Evolutionary conservation across 306 rosid genomes (phyloP).

Genomic region (Cucurbita argyrosperma): DNA sequence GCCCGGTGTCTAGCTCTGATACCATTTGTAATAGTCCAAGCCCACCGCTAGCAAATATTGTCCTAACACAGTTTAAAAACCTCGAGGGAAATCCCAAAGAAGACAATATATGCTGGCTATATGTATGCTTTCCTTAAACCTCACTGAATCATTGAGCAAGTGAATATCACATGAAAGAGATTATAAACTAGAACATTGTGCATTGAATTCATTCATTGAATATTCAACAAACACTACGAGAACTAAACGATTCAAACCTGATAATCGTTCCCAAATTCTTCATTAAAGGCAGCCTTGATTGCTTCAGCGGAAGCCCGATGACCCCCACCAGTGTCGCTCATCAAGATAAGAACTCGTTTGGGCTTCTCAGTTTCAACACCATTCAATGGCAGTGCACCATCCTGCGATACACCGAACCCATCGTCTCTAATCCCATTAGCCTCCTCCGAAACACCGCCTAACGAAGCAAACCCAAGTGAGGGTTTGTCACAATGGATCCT

Average conservation of each 20-base stretch:
- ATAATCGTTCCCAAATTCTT: slow-evolving; percentile 64
- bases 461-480: slow-evolving; percentile 74
- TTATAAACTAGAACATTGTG: background rate
- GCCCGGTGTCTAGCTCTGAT: no score
- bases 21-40: no score
- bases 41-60: no score
- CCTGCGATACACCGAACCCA: slow-evolving; percentile 13
- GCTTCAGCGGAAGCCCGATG: slow-evolving; percentile 99
- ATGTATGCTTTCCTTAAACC: background rate
- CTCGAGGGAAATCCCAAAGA: no score
- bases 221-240: background rate
- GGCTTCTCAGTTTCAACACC: slow-evolving; percentile 22
- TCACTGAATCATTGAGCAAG: background rate
- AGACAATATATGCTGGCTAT: no score
- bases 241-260: slow-evolving; percentile 36
- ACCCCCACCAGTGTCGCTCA: slow-evolving; percentile 99
- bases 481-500: slow-evolving; percentile 48
- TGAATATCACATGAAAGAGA: background rate
- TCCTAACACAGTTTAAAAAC: no score
- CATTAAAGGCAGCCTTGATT: slow-evolving; percentile 66
- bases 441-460: slow-evolving; percentile 22
- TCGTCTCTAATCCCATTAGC: slow-evolving; percentile 21
- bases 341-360: slow-evolving; percentile 73
- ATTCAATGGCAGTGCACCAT: slow-evolving; percentile 21
- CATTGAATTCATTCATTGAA: background rate